Base-by-base conservation (phyloP, 331 rosid genomes). In the Dryas integrifolia region DNA sequence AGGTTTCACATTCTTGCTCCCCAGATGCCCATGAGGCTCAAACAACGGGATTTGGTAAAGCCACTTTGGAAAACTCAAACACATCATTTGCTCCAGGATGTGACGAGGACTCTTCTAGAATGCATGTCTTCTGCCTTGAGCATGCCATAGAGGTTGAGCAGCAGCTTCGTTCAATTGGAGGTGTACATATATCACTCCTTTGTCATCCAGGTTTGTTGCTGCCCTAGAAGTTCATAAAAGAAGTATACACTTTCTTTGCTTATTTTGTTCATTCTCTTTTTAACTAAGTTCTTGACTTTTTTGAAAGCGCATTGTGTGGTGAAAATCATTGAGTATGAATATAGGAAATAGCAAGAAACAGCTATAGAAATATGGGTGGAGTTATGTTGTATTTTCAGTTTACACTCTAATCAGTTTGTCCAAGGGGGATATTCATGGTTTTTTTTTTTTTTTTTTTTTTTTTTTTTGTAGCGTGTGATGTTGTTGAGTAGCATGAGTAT, bases 71-170 rank as follows among this genome's bases (percentile, higher is more conserved):
- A 73, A 82, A 66, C 57, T 75, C 81, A 75, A 82, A 71, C 21
- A 53, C 76, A 81, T 55, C 82, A 11, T 81, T 87, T 76, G 72
- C 60, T 71, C 87, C 88, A 57, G 74, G 79, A 67, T 80, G 85
- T 26, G 91, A 92, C 38, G 88, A 86, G 52, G 98, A 92, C 78
- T 89, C 96, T 59, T 92, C 91, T 21, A 88, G 98, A 79, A 70
- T 88, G 90, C 98, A 90, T 83, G 92, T 92, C 26, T 92, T 92
- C 73, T 92, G 98, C 83, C 89, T 92, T 21, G 96, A 92, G 84
- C 98, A 92, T 80, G 98, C 98, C 12, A 80, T 72, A 74, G 96
- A 89, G 76, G 96, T 86, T 30, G 96, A 88, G 76, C 86, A 85
- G 85, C 96, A 84, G 73, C 96, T 92, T 83, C 86, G 76, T 46